Conservation (phyloP, 441 rosid genomes). For the Biscutella laevigata region DNA sequence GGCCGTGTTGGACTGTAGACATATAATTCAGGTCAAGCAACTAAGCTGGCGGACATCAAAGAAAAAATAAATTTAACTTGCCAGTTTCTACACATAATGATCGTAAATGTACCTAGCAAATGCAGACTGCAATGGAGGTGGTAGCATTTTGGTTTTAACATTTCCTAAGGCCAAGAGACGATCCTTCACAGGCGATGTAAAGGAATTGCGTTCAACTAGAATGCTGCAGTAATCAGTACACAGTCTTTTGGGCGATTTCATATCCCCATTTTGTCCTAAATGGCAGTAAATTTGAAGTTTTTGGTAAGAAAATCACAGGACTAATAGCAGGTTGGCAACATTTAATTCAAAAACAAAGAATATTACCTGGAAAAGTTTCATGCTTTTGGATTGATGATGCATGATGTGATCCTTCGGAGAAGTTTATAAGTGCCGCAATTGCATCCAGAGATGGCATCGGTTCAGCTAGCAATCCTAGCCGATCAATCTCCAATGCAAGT, state of each 20-base stretch:
- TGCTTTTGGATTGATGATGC: conserved; percentile 51
- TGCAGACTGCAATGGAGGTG: conserved; percentile 91
- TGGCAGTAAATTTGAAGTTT: conserved; percentile 13
- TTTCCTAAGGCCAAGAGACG: conserved; percentile 59
- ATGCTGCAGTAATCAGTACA: conserved; percentile 74
- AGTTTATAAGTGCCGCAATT: conserved; percentile 64
- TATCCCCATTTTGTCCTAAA: conserved; percentile 81
- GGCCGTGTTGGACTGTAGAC: conserved; percentile 82
- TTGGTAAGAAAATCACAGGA: not conserved
- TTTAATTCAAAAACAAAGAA: not conserved
- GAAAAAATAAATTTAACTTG: not conserved
- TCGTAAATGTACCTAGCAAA: conserved; percentile 70
- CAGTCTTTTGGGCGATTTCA: conserved; percentile 71
- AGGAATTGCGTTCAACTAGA: conserved; percentile 79
- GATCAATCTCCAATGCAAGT: conserved; percentile 61
- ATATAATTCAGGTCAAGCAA: conserved; percentile 1
- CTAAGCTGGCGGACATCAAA: no score
- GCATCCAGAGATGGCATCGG: conserved; percentile 98
- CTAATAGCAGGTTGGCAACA: conserved; percentile 7
- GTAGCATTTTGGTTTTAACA: conserved; percentile 62
- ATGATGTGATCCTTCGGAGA: conserved; percentile 45
- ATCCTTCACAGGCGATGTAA: conserved; percentile 93
- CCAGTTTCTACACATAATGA: not conserved
- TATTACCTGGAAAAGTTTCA: conserved; percentile 53
- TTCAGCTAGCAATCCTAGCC: conserved; percentile 78